Base-by-base conservation (phyloP, 108 stramenopile genomes). In the Pseudonitzschia multiseries region DNA sequence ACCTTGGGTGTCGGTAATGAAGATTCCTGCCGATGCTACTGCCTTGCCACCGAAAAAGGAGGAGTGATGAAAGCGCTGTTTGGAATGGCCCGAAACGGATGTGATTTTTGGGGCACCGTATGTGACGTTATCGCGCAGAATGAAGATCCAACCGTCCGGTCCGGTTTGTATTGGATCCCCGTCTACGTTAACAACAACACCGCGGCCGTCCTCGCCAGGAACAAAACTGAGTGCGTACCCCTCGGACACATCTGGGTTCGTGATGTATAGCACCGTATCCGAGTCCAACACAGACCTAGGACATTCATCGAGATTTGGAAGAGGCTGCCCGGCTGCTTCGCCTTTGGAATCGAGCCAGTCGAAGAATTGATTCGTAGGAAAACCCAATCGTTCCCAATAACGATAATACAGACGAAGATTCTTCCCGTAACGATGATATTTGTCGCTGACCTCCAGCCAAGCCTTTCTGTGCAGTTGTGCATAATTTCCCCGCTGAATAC, bases 1-100 rank as follows among this genome's bases (percentile, higher is more conserved):
- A 5, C 96, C 96, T 24, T 89, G 54, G 8, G 83, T 81, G 76
- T 93, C 83, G 8, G 92, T 92, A 26, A 97, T 87, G 72, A 97
- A 79, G 59, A 97, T 95, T 17, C 96, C 96, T 15, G 96, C 96
- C 24, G 95, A 89, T 57, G 93, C 87, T 17, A 96, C 95, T 36
- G 91, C 92, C 57, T 93, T 96, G 9, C 96, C 82, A 40, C 83
- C 77, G 69, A 96, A 97, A 72, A 97, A 97, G 41, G 92, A 92
- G 0, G 94, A 95, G 78, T 97, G 96, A 71, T 97, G 96, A 68
- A 97, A 97, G n/a, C 96, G 84, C 70, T 90, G 85, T 64, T 84
- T 87, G 28, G 77, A 68, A 24, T 76, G 79, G 44, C 82, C 82
- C 20, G 81, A 69, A 14, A 84, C 72, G 40, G 84, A 83, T 27